Evolutionary conservation across 2,329 filamentous ascomycete species (phyloP).

Genomic region (Aspergillus cejpii): DNA sequence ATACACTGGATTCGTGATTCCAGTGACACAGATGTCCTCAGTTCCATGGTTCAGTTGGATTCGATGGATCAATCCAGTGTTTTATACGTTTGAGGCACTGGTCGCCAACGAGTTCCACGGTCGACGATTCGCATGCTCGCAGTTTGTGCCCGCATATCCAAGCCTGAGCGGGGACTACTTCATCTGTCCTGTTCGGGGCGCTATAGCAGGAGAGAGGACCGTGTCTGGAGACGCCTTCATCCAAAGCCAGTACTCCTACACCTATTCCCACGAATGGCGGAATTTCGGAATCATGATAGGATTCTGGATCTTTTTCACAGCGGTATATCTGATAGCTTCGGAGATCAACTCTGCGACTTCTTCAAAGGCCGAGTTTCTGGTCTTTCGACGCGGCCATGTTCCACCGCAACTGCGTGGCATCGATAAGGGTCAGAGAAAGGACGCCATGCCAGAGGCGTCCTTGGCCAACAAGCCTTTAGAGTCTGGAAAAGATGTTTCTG

Average conservation of each 20-base stretch:
- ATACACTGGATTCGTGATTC: slow-evolving; percentile 61
- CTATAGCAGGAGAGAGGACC: slow-evolving; percentile 47
- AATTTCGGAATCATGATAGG: slow-evolving; percentile 63
- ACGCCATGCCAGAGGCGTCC: slow-evolving; percentile 11
- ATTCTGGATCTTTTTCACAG: slow-evolving; percentile 59
- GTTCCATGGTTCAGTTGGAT: slow-evolving; percentile 62
- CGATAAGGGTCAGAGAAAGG: slow-evolving; percentile 19
- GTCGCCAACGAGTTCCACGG: slow-evolving; percentile 54
- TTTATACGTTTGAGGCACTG: slow-evolving; percentile 59
- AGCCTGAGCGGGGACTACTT: slow-evolving; percentile 43
- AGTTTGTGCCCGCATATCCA: slow-evolving; percentile 42
- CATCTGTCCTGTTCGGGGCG: slow-evolving; percentile 50
- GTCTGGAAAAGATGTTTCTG: slow-evolving; percentile 14
- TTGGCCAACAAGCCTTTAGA: slow-evolving; percentile 11
- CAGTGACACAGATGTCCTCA: slow-evolving; percentile 47
- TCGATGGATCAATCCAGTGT: slow-evolving; percentile 58
- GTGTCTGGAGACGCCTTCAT: slow-evolving; percentile 60
- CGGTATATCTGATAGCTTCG: slow-evolving; percentile 55
- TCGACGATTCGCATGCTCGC: slow-evolving; percentile 51
- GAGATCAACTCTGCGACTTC: slow-evolving; percentile 59
- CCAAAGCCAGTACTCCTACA: slow-evolving; percentile 50
- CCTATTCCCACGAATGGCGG: slow-evolving; percentile 55
- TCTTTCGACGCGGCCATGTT: slow-evolving; percentile 55
- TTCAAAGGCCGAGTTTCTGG: slow-evolving; percentile 62
- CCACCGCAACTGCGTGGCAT: slow-evolving; percentile 33